phyloP scores from a whole-genome alignment of 2,329 filamentous ascomycete genomes.

The Dactylella cylindrospora region DNA sequence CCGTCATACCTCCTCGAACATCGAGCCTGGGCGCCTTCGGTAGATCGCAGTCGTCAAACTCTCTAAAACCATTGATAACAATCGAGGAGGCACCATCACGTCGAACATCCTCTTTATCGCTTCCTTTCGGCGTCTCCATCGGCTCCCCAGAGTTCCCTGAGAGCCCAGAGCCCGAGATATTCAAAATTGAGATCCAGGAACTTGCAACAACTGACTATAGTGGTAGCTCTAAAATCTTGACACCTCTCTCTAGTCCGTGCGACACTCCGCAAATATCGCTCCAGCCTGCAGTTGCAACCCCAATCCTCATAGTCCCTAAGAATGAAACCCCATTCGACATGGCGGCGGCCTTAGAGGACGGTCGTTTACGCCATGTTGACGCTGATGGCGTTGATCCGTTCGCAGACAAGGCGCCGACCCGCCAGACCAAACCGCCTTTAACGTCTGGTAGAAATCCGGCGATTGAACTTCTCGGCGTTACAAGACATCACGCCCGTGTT shows the following conservation, averaged over 20 bases:
- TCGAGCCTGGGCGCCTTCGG: slow-evolving; percentile 27
- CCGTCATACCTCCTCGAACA: slow-evolving; percentile 16
- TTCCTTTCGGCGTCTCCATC: slow-evolving; percentile 3
- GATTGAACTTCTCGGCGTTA: slow-evolving; percentile 5
- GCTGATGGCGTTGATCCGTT: slow-evolving; percentile 26
- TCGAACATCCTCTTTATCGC: slow-evolving; percentile 22
- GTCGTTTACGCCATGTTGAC: slow-evolving; percentile 23
- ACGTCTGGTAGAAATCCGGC: neutral
- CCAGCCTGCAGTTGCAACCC: slow-evolving; percentile 16
- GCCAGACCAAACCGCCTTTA: neutral
- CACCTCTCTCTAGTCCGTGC: slow-evolving; percentile 6
- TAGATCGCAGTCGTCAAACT: slow-evolving; percentile 26
- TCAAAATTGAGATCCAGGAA: neutral
- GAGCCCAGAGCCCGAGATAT: no score
- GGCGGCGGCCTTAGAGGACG: slow-evolving; percentile 24
- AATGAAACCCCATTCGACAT: slow-evolving; percentile 33
- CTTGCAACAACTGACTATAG: neutral
- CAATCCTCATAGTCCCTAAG: slow-evolving; percentile 18
- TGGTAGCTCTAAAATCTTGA: slow-evolving; percentile 8
- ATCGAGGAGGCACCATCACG: slow-evolving; percentile 5
- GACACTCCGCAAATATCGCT: slow-evolving; percentile 14
- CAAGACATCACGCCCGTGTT: slow-evolving; percentile 11
- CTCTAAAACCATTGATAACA: neutral
- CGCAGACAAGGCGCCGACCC: slow-evolving; percentile 2
- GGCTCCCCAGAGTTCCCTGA: neutral